Percentiles rank a stretch among this genome's conserved stretches.
phyloP scores from a whole-genome alignment of 345 rosid species.

The Populus nigra region DNA sequence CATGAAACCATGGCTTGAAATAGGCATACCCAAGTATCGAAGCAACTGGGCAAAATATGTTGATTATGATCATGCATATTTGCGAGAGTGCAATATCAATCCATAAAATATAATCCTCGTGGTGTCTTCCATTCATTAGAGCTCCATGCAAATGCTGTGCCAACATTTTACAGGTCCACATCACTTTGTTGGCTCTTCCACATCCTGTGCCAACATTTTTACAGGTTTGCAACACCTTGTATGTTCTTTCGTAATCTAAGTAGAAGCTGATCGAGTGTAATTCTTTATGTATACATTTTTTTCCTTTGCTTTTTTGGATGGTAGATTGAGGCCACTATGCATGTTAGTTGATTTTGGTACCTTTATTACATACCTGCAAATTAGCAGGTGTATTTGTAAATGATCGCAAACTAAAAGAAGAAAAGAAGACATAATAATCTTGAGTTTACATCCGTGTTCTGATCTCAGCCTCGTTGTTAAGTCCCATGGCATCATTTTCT shows the following conservation, averaged over 20 bases:
- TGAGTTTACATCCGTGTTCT: not conserved
- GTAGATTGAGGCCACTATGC: constrained; percentile 12
- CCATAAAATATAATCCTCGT: constrained; percentile 22
- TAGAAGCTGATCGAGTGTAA: constrained; percentile 8
- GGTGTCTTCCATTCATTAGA: not conserved
- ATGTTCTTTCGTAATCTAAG: constrained; percentile 10
- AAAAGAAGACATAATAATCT: not conserved
- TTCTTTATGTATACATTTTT: constrained; percentile 35
- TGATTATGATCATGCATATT: constrained; percentile 54
- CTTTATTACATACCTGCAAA: not conserved
- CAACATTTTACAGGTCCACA: constrained; percentile 29
- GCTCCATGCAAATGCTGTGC: not conserved
- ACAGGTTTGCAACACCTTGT: constrained; percentile 28
- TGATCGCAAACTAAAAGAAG: constrained; percentile 1
- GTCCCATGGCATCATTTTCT: not conserved
- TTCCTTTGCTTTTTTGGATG: not conserved
- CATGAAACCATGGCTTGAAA: constrained; percentile 89
- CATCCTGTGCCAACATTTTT: not conserved
- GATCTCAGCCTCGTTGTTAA: not conserved
- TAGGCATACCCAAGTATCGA: constrained; percentile 77
- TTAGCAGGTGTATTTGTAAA: constrained; percentile 17
- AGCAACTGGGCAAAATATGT: constrained; percentile 67
- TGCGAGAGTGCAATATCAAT: constrained; percentile 84
- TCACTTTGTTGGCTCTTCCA: not conserved
- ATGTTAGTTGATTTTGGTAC: constrained; percentile 10